Conservation (phyloP, 495 filamentous ascomycete genomes). For the Poronia punctata region DNA sequence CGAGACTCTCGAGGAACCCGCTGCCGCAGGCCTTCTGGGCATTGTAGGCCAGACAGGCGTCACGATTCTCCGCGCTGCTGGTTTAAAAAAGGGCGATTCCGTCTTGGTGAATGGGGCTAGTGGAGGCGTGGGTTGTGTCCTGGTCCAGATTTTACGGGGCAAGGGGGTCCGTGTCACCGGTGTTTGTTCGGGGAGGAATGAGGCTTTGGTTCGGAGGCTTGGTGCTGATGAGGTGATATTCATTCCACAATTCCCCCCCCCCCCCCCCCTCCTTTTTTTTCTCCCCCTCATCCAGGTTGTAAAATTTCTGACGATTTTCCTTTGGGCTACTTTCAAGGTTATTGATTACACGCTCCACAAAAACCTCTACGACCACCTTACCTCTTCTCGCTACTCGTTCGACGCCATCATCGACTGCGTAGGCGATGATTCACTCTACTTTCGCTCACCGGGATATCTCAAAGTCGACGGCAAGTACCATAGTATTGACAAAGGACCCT, state of each 20-base stretch:
- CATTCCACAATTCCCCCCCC: not conserved
- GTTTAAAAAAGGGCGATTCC: slow-evolving; percentile 6
- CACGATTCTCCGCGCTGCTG: slow-evolving; percentile 7
- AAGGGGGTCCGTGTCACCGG: slow-evolving; percentile 14
- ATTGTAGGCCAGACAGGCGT: slow-evolving; percentile 14
- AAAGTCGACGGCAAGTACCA: slow-evolving; percentile 7
- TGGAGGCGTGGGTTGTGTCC: slow-evolving; percentile 13
- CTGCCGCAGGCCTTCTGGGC: slow-evolving; percentile 15
- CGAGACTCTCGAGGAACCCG: slow-evolving; percentile 7
- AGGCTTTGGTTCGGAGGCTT: slow-evolving; percentile 13
- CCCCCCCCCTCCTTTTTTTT: not conserved
- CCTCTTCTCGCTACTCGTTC: slow-evolving; percentile 5
- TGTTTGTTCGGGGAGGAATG: slow-evolving; percentile 14
- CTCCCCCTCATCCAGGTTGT: too few species aligned
- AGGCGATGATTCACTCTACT: slow-evolving; percentile 9
- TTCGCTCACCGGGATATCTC: slow-evolving; percentile 7
- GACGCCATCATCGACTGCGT: slow-evolving; percentile 15
- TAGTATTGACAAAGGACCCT: slow-evolving; percentile 8
- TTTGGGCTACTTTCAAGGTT: slow-evolving; percentile 1
- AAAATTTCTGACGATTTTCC: not conserved
- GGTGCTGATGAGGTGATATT: slow-evolving; percentile 14
- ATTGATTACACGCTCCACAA: slow-evolving; percentile 10
- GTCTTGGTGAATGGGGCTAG: slow-evolving; percentile 15
- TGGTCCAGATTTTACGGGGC: slow-evolving; percentile 11
- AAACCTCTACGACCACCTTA: slow-evolving; percentile 8